These are phyloP conservation scores for Aspergillus piperis DNA, from an alignment of 2,329 filamentous ascomycete species.

Conservation along the genomic window DNA sequence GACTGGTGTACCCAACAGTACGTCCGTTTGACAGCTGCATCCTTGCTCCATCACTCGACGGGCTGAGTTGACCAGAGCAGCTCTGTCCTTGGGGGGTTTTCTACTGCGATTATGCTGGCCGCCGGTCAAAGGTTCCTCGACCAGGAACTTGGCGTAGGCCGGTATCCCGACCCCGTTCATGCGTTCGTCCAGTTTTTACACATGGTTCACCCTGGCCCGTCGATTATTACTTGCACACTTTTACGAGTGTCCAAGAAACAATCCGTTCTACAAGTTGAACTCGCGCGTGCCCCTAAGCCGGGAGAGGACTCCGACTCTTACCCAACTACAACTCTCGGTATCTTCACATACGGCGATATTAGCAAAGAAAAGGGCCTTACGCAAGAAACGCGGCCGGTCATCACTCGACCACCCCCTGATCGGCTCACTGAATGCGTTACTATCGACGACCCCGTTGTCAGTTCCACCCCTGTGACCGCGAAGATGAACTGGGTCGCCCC, in stretches of 20 bases:
- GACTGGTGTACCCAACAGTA: conserved; percentile 29
- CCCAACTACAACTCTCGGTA: conserved; percentile 10
- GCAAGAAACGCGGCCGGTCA: conserved; percentile 4
- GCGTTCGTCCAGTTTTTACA: conserved; percentile 24
- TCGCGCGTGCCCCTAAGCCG: neutral
- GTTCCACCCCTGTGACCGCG: conserved; percentile 24
- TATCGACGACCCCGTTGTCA: conserved; percentile 25
- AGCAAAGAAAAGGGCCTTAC: conserved; percentile 21
- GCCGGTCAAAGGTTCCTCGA: conserved; percentile 18
- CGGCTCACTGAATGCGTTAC: conserved; percentile 21
- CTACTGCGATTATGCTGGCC: conserved; percentile 22
- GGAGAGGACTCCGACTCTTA: neutral
- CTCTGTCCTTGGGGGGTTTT: conserved; percentile 26
- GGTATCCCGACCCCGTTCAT: conserved; percentile 23
- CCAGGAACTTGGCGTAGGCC: conserved; percentile 11
- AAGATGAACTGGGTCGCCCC: conserved; percentile 26
- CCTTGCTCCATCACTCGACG: neutral
- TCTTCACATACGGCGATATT: conserved; percentile 21
- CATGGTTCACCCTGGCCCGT: conserved; percentile 20
- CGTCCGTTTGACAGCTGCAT: conserved; percentile 1
- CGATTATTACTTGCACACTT: conserved; percentile 16
- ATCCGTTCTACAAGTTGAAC: conserved; percentile 23
- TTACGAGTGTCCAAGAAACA: conserved; percentile 21
- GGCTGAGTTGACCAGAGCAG: conserved; percentile 18
- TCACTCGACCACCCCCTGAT: conserved; percentile 10